phyloP scores from a whole-genome alignment of 2,329 filamentous ascomycete genomes.

The Grosmannia serpens region DNA sequence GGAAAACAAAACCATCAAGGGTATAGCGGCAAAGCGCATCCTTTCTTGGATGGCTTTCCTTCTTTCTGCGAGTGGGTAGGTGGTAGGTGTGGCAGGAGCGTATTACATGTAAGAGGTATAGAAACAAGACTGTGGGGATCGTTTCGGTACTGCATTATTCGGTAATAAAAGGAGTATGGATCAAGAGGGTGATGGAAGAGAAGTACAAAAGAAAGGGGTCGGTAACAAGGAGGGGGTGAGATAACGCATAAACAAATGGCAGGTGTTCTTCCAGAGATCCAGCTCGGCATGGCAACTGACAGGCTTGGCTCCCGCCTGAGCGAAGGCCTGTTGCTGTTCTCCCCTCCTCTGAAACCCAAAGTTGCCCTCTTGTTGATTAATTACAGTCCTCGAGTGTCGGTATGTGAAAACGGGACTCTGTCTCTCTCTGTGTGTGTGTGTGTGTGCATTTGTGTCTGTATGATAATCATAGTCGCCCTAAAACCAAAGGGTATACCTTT shows the following conservation, averaged over 20 bases:
- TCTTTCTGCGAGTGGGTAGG: background rate
- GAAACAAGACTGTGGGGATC: background rate
- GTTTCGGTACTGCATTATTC: constrained; percentile 1
- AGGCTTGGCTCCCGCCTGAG: background rate
- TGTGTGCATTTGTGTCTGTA: background rate
- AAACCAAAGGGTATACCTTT: background rate
- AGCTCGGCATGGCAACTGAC: constrained; percentile 5
- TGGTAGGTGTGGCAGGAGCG: background rate
- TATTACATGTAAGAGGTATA: background rate
- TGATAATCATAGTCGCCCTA: background rate
- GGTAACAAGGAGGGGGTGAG: background rate
- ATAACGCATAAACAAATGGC: background rate
- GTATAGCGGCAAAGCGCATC: background rate
- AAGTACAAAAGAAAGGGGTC: background rate
- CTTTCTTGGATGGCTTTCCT: background rate
- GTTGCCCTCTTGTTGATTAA: background rate
- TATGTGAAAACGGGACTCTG: background rate
- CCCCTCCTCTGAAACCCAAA: background rate
- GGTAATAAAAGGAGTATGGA: background rate
- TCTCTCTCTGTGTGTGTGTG: background rate
- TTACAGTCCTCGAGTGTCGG: background rate
- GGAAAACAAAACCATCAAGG: background rate
- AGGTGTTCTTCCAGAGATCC: constrained; percentile 6
- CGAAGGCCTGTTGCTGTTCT: background rate
- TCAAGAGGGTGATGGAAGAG: background rate